Evolutionary conservation across 495 filamentous ascomycete species (phyloP), one percentile per base, ranked within the genome.

Genomic region (Xylaria palmicola): DNA sequence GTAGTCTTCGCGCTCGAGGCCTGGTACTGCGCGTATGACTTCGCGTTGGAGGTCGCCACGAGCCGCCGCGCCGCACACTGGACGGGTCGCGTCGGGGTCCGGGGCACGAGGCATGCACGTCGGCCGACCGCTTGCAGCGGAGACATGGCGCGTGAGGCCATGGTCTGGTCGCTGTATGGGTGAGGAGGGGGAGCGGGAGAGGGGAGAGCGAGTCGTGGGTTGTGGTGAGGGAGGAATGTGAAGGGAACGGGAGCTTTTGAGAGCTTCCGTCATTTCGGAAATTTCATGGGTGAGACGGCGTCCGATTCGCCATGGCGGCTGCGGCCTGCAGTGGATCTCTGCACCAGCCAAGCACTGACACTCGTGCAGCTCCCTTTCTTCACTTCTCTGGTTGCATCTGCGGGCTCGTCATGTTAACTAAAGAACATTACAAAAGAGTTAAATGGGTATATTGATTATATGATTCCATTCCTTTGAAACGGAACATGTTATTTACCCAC

Each of bases 1-100:
- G 47, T 51, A 12, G 34, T 22, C 43, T n/a, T n/a, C n/a, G 6
- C 12, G 56, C 30, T 22, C 20, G 54, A 2, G 8, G 44, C 29
- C 8, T 43, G 6, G 53, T 51, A 32, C 29, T 34, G 32, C 19
- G 12, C 24, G 53, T 53, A 62, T 9, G 19, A 37, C 49, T 58
- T 68, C 9, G 60, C 17, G 55, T 60, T 68, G 15, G 65, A 60
- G 6, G 62, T 52, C 34, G 51, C 44, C 27, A 63, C 36, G 30
- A 66, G 30, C 13, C 63, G 64, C 32, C 63, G 65, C 24, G 48
- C 15, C 4, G n/a, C 19, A 49, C 39, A n/a, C 26, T 34, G 59
- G 19, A 13, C 7, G 9, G 56, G 12, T 10, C 50, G 40, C 24
- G 0, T 15, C 36, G 19, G n/a, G n/a, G 13, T 54, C 20, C 17